Conservation (phyloP, 257 asterid species). For the Paraleonurus japonicus region DNA sequence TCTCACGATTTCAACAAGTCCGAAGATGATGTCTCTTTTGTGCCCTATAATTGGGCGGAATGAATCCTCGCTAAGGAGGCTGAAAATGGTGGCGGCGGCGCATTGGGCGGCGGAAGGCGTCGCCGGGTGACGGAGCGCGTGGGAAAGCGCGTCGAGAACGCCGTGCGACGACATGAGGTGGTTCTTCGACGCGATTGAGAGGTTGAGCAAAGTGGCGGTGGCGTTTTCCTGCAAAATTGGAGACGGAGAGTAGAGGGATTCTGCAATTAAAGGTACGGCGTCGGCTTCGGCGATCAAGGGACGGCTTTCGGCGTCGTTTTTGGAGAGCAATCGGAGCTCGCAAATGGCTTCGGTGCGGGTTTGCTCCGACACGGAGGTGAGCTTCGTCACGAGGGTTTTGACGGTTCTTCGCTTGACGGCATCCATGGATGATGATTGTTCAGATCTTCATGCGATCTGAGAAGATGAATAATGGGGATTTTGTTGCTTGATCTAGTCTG, state of each 20-base stretch:
- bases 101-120: constrained; percentile 73
- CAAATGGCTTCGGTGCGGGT: constrained; percentile 72
- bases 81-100: constrained; percentile 78
- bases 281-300: constrained; percentile 71
- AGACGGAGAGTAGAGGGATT: constrained; percentile 69
- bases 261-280: constrained; percentile 72
- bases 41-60: constrained; percentile 78
- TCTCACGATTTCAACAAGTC: constrained; percentile 62
- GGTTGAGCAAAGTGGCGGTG: constrained; percentile 77
- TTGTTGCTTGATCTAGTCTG: constrained; percentile 19
- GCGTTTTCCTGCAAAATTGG: constrained; percentile 75
- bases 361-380: constrained; percentile 82
- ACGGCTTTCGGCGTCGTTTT: constrained; percentile 68
- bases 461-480: not conserved
- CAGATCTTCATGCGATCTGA: too few species aligned
- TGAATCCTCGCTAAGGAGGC: constrained; percentile 58
- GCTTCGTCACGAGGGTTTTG: constrained; percentile 59
- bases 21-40: constrained; percentile 84
- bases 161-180: constrained; percentile 74
- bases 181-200: constrained; percentile 76
- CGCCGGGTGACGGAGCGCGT: constrained; percentile 78
- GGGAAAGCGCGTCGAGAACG: constrained; percentile 87
- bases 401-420: constrained; percentile 60
- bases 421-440: too few species aligned
- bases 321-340: constrained; percentile 80